Base-by-base conservation (phyloP, 352 stramenopile species). In the Phytopythium chamaehyphon region DNA sequence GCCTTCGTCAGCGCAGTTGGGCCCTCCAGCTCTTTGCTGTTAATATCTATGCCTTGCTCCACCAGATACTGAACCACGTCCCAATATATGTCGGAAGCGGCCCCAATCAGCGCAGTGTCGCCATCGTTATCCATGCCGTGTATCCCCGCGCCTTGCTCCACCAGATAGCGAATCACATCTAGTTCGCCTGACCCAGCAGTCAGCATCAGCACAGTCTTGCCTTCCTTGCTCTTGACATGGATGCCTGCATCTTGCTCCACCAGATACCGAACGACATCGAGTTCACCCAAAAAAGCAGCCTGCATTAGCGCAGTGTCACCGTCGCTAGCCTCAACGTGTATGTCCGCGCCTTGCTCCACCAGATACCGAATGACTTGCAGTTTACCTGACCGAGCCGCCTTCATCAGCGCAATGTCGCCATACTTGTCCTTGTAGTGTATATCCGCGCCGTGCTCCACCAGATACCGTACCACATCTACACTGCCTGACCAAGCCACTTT, bases 381-480 rank as follows among this genome's bases (percentile, higher is more conserved):
- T n/a, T 51, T 15, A 8, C 45, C 45, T 0, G 7, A 18, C 2
- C 31, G 14, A 12, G 45, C 45, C 0, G 45, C 28, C 2, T 40
- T 18, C 45, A 51, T 40, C 10, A 51, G 24, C 28, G 45, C 26
- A n/a, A 26, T 51, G 16, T 39, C 16, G n/a, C 28, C 12, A 14
- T 10, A 15, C 15, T 11, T 2, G 28, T 26, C 28, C 28, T 11
- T 51, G 18, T n/a, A 23, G 18, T 51, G 10, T n/a, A 51, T 2
- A 11, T 14, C 3, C 14, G 45, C 45, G 9, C 26, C 45, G 0
- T 28, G 3, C 28, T 31, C 28, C 14, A 21, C 12, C 1, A 51
- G 45, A 36, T 40, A 51, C 8, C 45, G 45, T 7, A 51, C 45
- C n/a, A 51, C 45, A 19, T 38, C 28, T 6, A 39, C 15, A n/a